Base-by-base conservation (phyloP, 768 basidiomycete genomes). In the Hypholoma sublateritium region DNA sequence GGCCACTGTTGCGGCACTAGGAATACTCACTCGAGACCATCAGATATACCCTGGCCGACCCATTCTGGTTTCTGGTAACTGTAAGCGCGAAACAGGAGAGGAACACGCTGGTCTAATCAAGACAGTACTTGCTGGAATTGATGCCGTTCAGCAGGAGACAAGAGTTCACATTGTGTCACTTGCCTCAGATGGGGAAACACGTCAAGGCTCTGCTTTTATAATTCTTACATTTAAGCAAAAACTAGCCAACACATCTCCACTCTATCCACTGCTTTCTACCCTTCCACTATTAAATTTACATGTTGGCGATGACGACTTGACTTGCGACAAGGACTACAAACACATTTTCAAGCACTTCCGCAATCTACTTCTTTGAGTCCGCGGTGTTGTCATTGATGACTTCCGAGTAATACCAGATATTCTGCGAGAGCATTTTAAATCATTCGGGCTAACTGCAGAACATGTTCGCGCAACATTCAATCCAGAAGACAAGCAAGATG, bases 261-360 rank as follows among this genome's bases (percentile, higher is more conserved):
- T 76, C 19, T 70, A 66, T 52, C 17, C 9, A 2, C 56, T 66
- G 1, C 65, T 75, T 4, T 11, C 36, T 11, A 14, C 19, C 3
- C 51, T 75, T 0, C 21, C 0, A 0, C 53, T 72, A 34, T 57
- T 76, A 58, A 66, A 76, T 50, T 53, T 70, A 2, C 39, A 64
- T n/a, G 70, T 71, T 17, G 72, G 74, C 5, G 62, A 65, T 24
- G 65, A 74, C 46, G 72, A 74, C 46, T n/a, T 74, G 4, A 74
- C 74, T 5, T 53, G 55, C 1, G 73, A 75, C 39, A 74, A 72
- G 42, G 74, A 74, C 52, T 69, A 47, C 17, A 72, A 72, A 52
- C 74, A 76, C 56, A 55, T 73, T 42, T 55, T 73, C 46, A 75
- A 76, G 58, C 63, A 68, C 0, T 48, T 65, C 17, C 62, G 71